Evolutionary conservation across 495 filamentous ascomycete species (phyloP), one percentile per base, ranked within the genome.

Genomic region (Niebla homalea): DNA sequence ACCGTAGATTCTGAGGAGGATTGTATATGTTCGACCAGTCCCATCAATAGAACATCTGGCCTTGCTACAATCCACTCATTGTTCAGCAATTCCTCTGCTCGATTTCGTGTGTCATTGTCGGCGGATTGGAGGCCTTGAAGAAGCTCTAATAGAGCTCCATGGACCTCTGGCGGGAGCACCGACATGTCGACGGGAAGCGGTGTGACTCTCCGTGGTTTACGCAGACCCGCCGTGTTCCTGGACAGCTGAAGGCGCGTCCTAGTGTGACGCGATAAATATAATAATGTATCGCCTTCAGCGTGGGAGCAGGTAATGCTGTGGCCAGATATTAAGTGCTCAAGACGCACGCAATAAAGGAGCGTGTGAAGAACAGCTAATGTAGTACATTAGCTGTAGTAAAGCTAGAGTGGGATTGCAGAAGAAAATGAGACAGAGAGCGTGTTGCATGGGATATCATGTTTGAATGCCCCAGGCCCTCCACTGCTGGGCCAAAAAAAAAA

Each of bases 11-110:
- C 81, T 53, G 76, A 72, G 19, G 84, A 74, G 16, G 72, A 77
- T 57, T 83, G 77, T 59, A 94, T 83, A 68, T 97, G 89, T 67
- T 99, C 93, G 18, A 82, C 87, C 57, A 99, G 67, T 49, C 89
- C 93, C 83, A 95, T 87, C 64, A 99, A 68, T 36, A 97, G 70
- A 53, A 92, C 72, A 56, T 94, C 89, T 35, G 93, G 89, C 38
- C 81, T 77, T 18, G 75, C 74, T 46, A 70, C 73, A 36, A 88
- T 80, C 92, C 92, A 99, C 65, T 89, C 84, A 66, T 79, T 83
- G 61, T 85, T 87, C 52, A 99, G 69, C 63, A 86, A 80, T 44
- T 89, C 87, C 67, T 99, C 93, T 43, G 89, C 89, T 62, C 85
- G 80, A 29, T 81, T 77, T 57, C 93, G 83, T 58, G 85, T 73